A percentile compares a stretch with the other conserved stretches of the same genome.
These are phyloP conservation scores for Hymenoscyphus linearis DNA, from an alignment of 2,329 filamentous ascomycete genomes.

Conservation along the genomic window DNA sequence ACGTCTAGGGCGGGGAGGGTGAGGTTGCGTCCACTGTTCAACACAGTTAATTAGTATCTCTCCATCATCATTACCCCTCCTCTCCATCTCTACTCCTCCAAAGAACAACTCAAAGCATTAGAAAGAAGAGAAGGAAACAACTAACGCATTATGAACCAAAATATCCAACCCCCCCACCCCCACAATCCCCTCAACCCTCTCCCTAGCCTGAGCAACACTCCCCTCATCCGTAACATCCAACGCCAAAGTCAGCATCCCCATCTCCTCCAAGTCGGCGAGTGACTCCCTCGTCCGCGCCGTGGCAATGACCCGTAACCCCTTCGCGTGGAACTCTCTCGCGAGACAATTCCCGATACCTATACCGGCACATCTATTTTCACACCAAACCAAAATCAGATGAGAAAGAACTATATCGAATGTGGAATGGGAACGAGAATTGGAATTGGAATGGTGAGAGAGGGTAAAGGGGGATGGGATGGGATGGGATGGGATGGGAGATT, in stretches of 20 bases:
- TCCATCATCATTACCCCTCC: neutral
- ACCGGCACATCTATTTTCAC: constrained; percentile 22
- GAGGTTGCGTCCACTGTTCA: constrained; percentile 19
- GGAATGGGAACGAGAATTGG: no score
- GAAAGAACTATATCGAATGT: no score
- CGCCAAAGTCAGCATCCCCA: constrained; percentile 34
- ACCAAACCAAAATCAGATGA: no score
- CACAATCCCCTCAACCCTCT: constrained; percentile 28
- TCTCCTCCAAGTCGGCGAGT: constrained; percentile 24
- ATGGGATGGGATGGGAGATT: neutral
- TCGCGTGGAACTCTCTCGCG: constrained; percentile 35
- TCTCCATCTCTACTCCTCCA: neutral
- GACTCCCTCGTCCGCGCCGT: constrained; percentile 36
- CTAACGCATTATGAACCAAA: constrained; percentile 80
- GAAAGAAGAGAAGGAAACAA: neutral
- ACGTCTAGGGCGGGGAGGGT: constrained; percentile 31
- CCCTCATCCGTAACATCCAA: constrained; percentile 37
- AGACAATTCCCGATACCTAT: constrained; percentile 39
- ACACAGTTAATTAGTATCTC: neutral
- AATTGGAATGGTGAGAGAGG: no score
- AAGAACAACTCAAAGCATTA: neutral
- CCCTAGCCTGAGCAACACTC: constrained; percentile 21
- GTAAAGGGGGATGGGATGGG: no score
- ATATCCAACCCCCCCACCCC: constrained; percentile 80
- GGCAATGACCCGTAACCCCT: constrained; percentile 37